phyloP scores from a whole-genome alignment of 2,329 filamentous ascomycete species.

The Septoria petroselini region DNA sequence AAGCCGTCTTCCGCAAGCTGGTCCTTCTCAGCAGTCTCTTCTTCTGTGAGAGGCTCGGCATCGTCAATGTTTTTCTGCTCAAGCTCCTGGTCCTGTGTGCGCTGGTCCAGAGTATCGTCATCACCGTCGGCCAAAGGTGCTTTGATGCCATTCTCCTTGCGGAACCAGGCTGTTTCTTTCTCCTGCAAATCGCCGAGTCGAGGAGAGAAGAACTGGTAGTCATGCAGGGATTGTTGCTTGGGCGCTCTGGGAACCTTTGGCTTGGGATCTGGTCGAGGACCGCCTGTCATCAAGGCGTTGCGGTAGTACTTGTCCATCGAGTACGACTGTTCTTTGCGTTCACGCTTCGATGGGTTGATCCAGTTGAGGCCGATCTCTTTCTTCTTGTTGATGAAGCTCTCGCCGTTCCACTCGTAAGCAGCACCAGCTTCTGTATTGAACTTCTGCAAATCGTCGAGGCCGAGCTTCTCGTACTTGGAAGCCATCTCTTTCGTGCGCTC shows the following conservation, averaged over 20 bases:
- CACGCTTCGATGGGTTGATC: slow-evolving; percentile 98
- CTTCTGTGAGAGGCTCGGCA: slow-evolving; percentile 80
- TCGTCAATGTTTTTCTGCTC: slow-evolving; percentile 94
- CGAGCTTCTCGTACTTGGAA: slow-evolving; percentile 92
- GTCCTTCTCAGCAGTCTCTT: slow-evolving; percentile 84
- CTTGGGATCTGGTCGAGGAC: slow-evolving; percentile 76
- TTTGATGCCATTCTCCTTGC: slow-evolving; percentile 95
- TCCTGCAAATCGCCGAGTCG: slow-evolving; percentile 86
- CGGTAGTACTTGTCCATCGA: slow-evolving; percentile 99
- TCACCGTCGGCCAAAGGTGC: slow-evolving; percentile 83
- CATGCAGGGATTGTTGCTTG: slow-evolving; percentile 86
- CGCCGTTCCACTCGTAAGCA: slow-evolving; percentile 97
- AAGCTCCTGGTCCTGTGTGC: slow-evolving; percentile 79
- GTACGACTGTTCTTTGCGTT: slow-evolving; percentile 96
- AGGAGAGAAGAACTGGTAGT: slow-evolving; percentile 94
- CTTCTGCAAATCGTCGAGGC: slow-evolving; percentile 94
- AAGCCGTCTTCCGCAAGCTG: slow-evolving; percentile 80
- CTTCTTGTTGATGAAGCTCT: slow-evolving; percentile 81
- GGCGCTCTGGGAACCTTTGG: slow-evolving; percentile 94
- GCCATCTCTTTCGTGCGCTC: slow-evolving; percentile 85
- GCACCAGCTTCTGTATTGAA: slow-evolving; percentile 81
- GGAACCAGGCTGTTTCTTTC: slow-evolving; percentile 90
- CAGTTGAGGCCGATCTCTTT: slow-evolving; percentile 90
- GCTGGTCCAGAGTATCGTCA: slow-evolving; percentile 80
- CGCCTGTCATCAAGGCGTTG: slow-evolving; percentile 78